Evolutionary conservation across 1,284 basidiomycete species (phyloP).

Genomic region (Cutaneotrichosporon dermatis): DNA sequence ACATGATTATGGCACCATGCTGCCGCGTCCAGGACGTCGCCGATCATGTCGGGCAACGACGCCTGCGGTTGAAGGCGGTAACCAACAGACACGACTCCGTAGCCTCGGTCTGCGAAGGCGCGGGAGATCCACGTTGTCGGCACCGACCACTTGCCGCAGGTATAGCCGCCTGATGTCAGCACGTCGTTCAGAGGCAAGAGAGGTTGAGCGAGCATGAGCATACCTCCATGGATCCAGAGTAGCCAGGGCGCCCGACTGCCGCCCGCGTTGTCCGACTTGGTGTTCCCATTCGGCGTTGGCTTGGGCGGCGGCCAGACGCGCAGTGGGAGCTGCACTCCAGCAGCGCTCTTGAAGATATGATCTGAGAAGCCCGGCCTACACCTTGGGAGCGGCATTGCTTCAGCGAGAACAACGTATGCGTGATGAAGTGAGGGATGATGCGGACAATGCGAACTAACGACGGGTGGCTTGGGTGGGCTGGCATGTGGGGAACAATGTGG

Average conservation of each 20-base stretch:
- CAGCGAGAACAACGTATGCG: background rate
- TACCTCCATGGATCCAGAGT: constrained; percentile 23
- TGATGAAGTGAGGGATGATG: background rate
- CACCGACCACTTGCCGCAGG: constrained; percentile 17
- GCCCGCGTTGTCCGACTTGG: background rate
- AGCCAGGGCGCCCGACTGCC: constrained; percentile 11
- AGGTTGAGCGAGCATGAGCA: background rate
- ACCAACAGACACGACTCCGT: constrained; percentile 31
- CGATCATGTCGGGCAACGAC: constrained; percentile 21
- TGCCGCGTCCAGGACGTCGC: constrained; percentile 24
- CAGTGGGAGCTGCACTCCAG: constrained; percentile 29
- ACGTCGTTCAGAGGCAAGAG: background rate
- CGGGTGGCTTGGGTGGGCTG: background rate
- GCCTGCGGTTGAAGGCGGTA: constrained; percentile 34
- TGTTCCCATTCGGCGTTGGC: too few species aligned
- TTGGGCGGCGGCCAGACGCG: constrained; percentile 27
- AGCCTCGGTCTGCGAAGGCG: constrained; percentile 22
- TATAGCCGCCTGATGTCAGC: constrained; percentile 14
- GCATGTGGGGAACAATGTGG: too few species aligned
- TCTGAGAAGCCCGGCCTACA: constrained; percentile 26
- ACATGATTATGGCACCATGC: constrained; percentile 22
- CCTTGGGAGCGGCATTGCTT: constrained; percentile 1
- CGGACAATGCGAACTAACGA: too few species aligned
- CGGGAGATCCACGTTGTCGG: constrained; percentile 26
- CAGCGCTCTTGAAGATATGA: constrained; percentile 25